Evolutionary conservation across 306 rosid genomes (phyloP).

Genomic region (Astragalus glycyphyllos): DNA sequence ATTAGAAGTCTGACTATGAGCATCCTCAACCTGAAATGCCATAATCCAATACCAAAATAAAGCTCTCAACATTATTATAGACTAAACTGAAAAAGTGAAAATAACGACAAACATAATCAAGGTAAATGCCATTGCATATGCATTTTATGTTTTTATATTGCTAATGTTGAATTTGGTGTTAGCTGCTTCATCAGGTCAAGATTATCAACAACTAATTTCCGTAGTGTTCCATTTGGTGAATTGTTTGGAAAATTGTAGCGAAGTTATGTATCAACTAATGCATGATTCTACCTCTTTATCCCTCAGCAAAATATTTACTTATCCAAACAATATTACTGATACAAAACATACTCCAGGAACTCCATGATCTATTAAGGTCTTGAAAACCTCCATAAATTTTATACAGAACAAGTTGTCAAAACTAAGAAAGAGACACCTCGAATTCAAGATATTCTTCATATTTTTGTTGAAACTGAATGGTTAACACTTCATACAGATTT

Average conservation of each 20-base stretch:
- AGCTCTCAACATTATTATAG: slow-evolving; percentile 19
- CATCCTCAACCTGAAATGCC: slow-evolving; percentile 62
- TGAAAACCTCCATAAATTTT: not conserved
- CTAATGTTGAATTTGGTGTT: slow-evolving; percentile 29
- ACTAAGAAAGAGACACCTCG: slow-evolving; percentile 1
- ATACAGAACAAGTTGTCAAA: not conserved
- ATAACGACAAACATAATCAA: slow-evolving; percentile 11
- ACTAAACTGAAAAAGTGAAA: slow-evolving; percentile 1
- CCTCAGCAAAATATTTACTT: not conserved
- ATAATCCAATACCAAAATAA: slow-evolving; percentile 22
- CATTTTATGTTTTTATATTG: slow-evolving; percentile 27
- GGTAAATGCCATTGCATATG: slow-evolving; percentile 26
- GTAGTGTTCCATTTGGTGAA: not conserved
- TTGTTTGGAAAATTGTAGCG: not conserved
- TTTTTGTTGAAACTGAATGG: not conserved
- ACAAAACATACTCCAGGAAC: slow-evolving; percentile 1
- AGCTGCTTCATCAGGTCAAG: slow-evolving; percentile 28
- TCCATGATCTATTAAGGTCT: slow-evolving; percentile 12
- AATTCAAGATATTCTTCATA: slow-evolving; percentile 6
- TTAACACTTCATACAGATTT: slow-evolving; percentile 1
- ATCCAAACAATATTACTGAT: slow-evolving; percentile 1
- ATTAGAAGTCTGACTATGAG: slow-evolving; percentile 39
- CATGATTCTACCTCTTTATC: slow-evolving; percentile 18
- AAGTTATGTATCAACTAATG: not conserved
- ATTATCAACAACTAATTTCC: slow-evolving; percentile 22